Percentiles rank a stretch among this genome's conserved stretches.
These are phyloP conservation scores for Boletus rex-veris DNA, from an alignment of 768 basidiomycete genomes.

Conservation along the genomic window DNA sequence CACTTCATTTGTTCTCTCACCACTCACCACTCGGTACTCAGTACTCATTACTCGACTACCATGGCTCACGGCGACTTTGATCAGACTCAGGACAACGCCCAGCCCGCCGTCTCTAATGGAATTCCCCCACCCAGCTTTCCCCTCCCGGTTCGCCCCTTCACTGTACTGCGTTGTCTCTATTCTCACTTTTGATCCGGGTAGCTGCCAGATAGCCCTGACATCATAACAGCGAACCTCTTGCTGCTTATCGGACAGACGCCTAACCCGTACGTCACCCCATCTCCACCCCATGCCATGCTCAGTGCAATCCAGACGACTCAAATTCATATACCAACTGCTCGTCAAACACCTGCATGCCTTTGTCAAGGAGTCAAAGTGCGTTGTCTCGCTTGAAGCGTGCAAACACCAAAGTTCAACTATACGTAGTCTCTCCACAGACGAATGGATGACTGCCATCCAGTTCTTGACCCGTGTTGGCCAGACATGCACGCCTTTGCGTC, in stretches of 20 bases:
- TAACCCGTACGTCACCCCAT: slow-evolving; percentile 35
- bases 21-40: too few species aligned
- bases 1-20: background rate
- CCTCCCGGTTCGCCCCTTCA: slow-evolving; percentile 36
- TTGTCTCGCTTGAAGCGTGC: background rate
- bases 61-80: slow-evolving; percentile 12
- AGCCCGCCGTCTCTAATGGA: slow-evolving; percentile 39
- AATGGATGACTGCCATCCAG: slow-evolving; percentile 79
- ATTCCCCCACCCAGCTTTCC: slow-evolving; percentile 35
- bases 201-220: slow-evolving; percentile 48
- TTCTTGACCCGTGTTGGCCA: slow-evolving; percentile 77
- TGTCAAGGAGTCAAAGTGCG: slow-evolving; percentile 62
- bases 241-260: slow-evolving; percentile 37
- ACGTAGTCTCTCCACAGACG: slow-evolving; percentile 65
- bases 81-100: background rate
- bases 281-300: background rate
- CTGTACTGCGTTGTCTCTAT: too few species aligned
- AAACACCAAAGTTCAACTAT: background rate
- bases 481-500: slow-evolving; percentile 64
- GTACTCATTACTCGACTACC: background rate
- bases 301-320: slow-evolving; percentile 33
- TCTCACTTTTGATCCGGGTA: slow-evolving; percentile 19
- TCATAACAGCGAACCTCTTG: slow-evolving; percentile 47
- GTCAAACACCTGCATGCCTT: slow-evolving; percentile 73
- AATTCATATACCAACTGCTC: slow-evolving; percentile 49